phyloP scores from a whole-genome alignment of 345 rosid species.

The Populus deltoides region DNA sequence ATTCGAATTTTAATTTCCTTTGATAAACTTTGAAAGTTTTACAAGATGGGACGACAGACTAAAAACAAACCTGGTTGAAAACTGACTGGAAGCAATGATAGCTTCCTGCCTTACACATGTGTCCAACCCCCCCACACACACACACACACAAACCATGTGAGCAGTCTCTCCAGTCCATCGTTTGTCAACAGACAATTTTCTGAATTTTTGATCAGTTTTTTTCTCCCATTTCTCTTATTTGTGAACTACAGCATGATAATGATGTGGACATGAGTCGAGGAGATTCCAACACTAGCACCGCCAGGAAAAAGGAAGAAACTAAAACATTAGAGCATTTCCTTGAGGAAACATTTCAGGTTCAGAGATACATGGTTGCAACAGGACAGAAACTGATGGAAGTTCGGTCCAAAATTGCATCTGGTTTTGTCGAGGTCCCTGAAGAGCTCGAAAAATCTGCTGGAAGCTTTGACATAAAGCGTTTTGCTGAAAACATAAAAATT shows the following conservation, averaged over 20 bases:
- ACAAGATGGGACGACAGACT: no score
- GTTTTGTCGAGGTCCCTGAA: constrained; percentile 45
- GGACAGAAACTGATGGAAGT: constrained; percentile 83
- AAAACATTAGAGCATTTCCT: constrained; percentile 67
- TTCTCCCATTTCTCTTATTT: neutral
- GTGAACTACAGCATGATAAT: constrained; percentile 53
- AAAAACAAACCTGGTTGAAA: no score
- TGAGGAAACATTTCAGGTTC: constrained; percentile 84
- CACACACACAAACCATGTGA: neutral
- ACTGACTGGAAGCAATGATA: neutral
- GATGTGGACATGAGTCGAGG: constrained; percentile 27
- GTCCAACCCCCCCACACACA: neutral
- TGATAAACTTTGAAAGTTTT: neutral
- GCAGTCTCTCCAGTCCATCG: neutral
- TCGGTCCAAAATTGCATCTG: constrained; percentile 60
- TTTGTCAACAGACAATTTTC: neutral
- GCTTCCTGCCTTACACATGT: neutral
- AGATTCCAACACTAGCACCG: constrained; percentile 21
- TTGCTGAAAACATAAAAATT: constrained; percentile 55
- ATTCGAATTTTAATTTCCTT: neutral
- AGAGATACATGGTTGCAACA: constrained; percentile 74
- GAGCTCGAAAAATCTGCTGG: constrained; percentile 40
- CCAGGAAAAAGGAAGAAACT: constrained; percentile 42
- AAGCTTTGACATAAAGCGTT: constrained; percentile 60
- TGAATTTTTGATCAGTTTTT: neutral